Evolutionary conservation across 2,329 filamentous ascomycete genomes (phyloP).

Genomic region (Metarhizium rileyi): DNA sequence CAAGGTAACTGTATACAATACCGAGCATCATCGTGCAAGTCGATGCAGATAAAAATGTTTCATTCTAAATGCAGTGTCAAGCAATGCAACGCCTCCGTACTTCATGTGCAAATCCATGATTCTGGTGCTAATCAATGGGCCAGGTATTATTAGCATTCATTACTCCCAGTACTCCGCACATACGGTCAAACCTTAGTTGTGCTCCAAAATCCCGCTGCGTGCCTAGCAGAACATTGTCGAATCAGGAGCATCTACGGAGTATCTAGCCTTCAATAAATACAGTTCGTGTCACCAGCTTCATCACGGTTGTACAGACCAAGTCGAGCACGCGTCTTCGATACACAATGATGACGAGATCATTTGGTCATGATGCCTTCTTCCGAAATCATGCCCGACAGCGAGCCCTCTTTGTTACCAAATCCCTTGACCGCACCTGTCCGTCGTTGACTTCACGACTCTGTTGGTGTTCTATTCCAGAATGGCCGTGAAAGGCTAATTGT

Average conservation of each 20-base stretch:
- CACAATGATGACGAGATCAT: neutral
- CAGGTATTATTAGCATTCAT: no score
- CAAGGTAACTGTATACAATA: no score
- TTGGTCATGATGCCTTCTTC: neutral
- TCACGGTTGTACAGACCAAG: neutral
- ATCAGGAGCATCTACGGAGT: neutral
- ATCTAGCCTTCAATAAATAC: neutral
- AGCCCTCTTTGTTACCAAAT: neutral
- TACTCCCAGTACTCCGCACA: no score
- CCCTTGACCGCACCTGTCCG: neutral
- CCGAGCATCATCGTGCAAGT: no score
- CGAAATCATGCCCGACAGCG: neutral
- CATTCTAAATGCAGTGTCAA: no score
- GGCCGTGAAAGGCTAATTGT: neutral
- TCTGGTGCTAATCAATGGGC: neutral
- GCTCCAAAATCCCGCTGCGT: no score
- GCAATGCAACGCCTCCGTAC: neutral
- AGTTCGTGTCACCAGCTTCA: neutral
- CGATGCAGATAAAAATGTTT: no score
- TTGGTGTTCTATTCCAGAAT: no score
- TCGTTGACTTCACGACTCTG: neutral
- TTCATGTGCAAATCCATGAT: neutral
- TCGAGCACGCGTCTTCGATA: neutral
- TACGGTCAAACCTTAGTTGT: no score
- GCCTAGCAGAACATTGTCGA: neutral